Conservation (phyloP, 306 rosid species). For the Prunus mira region DNA sequence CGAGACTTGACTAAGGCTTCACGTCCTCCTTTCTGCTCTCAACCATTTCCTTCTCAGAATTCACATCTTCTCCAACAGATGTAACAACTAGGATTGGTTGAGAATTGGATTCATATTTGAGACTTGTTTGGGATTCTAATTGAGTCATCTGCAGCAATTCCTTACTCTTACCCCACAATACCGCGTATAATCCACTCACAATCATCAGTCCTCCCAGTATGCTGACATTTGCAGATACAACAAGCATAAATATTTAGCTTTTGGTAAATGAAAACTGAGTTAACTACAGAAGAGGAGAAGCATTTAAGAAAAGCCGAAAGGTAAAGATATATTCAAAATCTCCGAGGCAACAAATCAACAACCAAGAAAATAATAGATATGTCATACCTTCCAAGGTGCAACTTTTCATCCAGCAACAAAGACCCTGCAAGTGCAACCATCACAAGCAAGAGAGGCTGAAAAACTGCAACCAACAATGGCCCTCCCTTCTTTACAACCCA, state of each 20-base stretch:
- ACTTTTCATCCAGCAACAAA: conserved; percentile 35
- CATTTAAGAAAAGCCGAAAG: too few relatives aligned
- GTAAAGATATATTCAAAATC: too few relatives aligned
- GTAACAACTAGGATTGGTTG: background rate
- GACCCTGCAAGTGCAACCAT: conserved; percentile 31
- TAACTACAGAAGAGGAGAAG: too few relatives aligned
- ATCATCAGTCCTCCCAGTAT: conserved; percentile 1
- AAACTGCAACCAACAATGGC: conserved; percentile 39
- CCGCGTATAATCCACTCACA: conserved; percentile 1
- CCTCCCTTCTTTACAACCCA: conserved; percentile 39
- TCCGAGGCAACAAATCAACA: background rate
- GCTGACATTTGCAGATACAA: background rate
- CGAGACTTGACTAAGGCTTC: background rate
- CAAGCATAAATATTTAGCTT: background rate
- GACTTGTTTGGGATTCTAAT: background rate
- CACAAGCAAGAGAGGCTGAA: conserved; percentile 36
- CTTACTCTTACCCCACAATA: conserved; percentile 4
- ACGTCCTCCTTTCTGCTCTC: background rate
- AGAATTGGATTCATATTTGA: background rate
- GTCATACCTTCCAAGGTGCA: conserved; percentile 32
- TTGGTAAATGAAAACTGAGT: too few relatives aligned
- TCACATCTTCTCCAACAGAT: background rate
- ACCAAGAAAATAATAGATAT: background rate
- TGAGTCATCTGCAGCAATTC: background rate
- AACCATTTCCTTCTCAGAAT: background rate